phyloP scores from a whole-genome alignment of 352 stramenopile genomes.

The Lagenidium giganteum region DNA sequence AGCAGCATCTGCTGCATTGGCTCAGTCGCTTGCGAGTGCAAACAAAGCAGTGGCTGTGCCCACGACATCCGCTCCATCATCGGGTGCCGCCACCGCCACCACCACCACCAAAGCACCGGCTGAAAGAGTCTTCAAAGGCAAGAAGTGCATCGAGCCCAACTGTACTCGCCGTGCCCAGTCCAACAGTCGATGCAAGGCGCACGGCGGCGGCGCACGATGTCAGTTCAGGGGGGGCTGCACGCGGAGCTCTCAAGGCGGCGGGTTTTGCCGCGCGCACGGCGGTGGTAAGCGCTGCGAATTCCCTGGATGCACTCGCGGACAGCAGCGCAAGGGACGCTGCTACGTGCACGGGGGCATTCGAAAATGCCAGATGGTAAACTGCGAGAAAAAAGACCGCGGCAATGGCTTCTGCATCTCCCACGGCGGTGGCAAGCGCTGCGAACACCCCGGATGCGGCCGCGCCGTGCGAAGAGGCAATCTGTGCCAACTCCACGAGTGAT shows the following conservation, averaged over 20 bases:
- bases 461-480: constrained; percentile 49
- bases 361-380: constrained; percentile 64
- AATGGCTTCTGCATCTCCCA: constrained; percentile 74
- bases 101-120: constrained; percentile 11
- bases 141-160: constrained; percentile 60
- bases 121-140: constrained; percentile 41
- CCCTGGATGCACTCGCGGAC: constrained; percentile 55
- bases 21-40: not conserved
- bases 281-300: constrained; percentile 80
- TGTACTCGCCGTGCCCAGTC: constrained; percentile 69
- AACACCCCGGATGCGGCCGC: constrained; percentile 32
- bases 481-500: constrained; percentile 55
- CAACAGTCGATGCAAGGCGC: constrained; percentile 81
- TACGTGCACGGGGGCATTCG: constrained; percentile 83
- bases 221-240: constrained; percentile 62
- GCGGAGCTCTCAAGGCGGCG: constrained; percentile 69
- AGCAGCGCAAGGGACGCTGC: constrained; percentile 80
- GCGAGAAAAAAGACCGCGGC: constrained; percentile 84
- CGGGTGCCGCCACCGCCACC: not conserved
- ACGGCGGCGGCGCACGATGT: constrained; percentile 67
- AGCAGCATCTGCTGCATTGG: not conserved
- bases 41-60: not conserved
- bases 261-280: constrained; percentile 76
- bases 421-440: constrained; percentile 52
- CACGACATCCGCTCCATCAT: not conserved